Conservation (phyloP, 306 rosid species). For the Sophora flavescens region DNA sequence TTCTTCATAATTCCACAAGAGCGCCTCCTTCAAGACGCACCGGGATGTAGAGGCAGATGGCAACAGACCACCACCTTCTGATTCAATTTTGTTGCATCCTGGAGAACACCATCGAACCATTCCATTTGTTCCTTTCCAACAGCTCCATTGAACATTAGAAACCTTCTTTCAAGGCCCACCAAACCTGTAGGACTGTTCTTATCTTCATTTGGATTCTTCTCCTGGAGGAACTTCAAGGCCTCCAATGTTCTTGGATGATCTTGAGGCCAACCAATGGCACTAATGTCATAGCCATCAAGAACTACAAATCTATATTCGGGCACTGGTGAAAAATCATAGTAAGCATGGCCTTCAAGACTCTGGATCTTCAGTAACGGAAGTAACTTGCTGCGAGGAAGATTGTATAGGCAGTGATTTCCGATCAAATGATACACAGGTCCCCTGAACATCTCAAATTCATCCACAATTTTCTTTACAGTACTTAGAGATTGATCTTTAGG, state of each 20-base stretch:
- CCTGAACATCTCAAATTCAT: slow-evolving; percentile 65
- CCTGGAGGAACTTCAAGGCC: slow-evolving; percentile 68
- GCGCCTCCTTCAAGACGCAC: slow-evolving; percentile 68
- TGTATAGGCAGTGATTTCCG: slow-evolving; percentile 97
- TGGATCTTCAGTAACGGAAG: slow-evolving; percentile 78
- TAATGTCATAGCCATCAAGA: slow-evolving; percentile 86
- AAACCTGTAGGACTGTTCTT: slow-evolving; percentile 87
- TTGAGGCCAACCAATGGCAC: slow-evolving; percentile 93
- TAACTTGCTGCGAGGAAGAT: slow-evolving; percentile 79
- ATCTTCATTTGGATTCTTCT: slow-evolving; percentile 80
- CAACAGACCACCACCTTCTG: slow-evolving; percentile 85
- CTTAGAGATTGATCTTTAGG: slow-evolving; percentile 74
- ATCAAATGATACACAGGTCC: slow-evolving; percentile 84
- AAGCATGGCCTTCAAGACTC: slow-evolving; percentile 59
- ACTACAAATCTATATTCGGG: slow-evolving; percentile 77
- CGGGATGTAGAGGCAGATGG: slow-evolving; percentile 81
- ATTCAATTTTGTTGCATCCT: slow-evolving; percentile 70
- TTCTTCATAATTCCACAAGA: slow-evolving; percentile 85
- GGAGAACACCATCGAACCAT: slow-evolving; percentile 74
- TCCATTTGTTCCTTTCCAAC: slow-evolving; percentile 86
- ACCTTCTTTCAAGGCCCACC: slow-evolving; percentile 78
- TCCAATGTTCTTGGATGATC: slow-evolving; percentile 70
- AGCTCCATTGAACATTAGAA: slow-evolving; percentile 92
- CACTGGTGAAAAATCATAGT: slow-evolving; percentile 81
- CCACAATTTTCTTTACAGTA: slow-evolving; percentile 64